phyloP scores from a whole-genome alignment of 305 asterid species.

The Euphrasia arctica region DNA sequence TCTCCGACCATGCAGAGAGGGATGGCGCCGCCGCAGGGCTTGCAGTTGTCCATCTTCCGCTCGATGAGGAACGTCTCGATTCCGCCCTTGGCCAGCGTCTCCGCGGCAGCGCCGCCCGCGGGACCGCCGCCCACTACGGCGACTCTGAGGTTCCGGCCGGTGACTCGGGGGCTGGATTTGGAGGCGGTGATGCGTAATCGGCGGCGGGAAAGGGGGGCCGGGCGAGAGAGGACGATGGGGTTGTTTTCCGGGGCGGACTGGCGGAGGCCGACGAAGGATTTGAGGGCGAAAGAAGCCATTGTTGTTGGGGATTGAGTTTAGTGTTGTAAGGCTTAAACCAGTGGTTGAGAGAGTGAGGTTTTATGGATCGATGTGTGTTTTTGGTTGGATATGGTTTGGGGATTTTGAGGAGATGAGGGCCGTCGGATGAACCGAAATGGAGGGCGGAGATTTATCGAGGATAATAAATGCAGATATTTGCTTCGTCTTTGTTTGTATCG shows the following conservation, averaged over 20 bases:
- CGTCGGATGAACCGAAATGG: constrained; percentile 45
- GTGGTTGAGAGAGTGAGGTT: constrained; percentile 28
- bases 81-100: constrained; percentile 80
- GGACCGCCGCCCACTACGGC: constrained; percentile 96
- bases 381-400: constrained; percentile 70
- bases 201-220: constrained; percentile 36
- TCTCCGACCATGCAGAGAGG: constrained; percentile 97
- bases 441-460: constrained; percentile 55
- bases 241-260: constrained; percentile 53
- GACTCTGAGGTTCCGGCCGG: constrained; percentile 81
- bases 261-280: constrained; percentile 87
- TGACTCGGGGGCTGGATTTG: constrained; percentile 72
- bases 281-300: constrained; percentile 75
- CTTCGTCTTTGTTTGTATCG: constrained; percentile 32
- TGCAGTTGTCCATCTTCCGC: constrained; percentile 82
- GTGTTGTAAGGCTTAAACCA: neutral
- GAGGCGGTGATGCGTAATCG: constrained; percentile 47
- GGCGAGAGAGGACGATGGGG: constrained; percentile 29
- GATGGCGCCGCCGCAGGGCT: constrained; percentile 96
- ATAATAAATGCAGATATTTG: constrained; percentile 45
- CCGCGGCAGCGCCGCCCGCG: constrained; percentile 90
- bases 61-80: constrained; percentile 78
- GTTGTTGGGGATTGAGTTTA: neutral
- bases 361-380: constrained; percentile 25
- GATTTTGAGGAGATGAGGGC: constrained; percentile 35